Evolutionary conservation across 2,329 filamentous ascomycete genomes (phyloP), one percentile per base, ranked within the genome.

Genomic region (Claviceps sp.): DNA sequence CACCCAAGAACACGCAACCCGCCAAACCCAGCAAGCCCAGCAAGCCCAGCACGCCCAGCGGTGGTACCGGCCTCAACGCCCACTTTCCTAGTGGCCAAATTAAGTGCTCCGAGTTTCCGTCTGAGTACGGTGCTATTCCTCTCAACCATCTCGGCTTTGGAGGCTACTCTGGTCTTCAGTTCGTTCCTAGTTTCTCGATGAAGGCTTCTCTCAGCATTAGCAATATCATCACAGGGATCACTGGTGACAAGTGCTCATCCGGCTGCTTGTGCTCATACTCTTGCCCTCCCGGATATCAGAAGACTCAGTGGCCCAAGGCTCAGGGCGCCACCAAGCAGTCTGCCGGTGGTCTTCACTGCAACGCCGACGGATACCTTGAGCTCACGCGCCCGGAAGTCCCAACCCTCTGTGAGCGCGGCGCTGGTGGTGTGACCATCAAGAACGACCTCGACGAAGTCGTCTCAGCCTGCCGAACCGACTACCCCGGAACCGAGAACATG

Each of bases 391-490:
- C 76, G 1, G 67, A 65, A n/a, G 77, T 73, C 55, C 76, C 77
- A 54, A 85, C 75, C 47, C 82, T 98, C 37, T 98, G 93, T 70
- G 80, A 85, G 62, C 59, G 70, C 36, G 89, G 90, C 55, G 77
- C 78, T 48, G 80, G 82, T 42, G 79, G 83, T 57, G 79, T 96
- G 58, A 74, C 75, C 54, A 79, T 95, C 54, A 64, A 83, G 67
- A 98, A 95, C 76, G 80, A 83, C 51, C 75, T 96, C 37, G 63
- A 68, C 48, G 64, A 78, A 39, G 70, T 77, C 44, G 84, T 87
- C 29, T 78, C 85, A 45, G 78, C 95, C 59, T 98, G 93, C 80
- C 88, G 88, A 68, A 97, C 93, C 58, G 89, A 96, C 68, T 98
- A 98, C 71, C 93, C 93, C 55, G 91, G 89, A 64, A 89, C 82